Evolutionary conservation across 495 filamentous ascomycete genomes (phyloP).

Genomic region (Melanomma pulvis-pyrius): DNA sequence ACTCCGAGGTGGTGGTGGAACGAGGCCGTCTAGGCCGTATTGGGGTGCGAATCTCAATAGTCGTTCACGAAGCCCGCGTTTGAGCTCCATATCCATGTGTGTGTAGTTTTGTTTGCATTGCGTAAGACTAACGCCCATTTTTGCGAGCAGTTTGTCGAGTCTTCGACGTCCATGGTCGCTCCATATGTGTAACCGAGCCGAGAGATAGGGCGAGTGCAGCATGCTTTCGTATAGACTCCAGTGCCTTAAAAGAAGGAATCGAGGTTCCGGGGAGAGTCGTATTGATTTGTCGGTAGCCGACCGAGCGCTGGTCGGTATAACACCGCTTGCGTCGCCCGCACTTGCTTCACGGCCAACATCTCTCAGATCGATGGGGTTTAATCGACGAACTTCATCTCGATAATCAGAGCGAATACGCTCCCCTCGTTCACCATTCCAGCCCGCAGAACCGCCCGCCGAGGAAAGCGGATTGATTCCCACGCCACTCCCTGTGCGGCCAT

Average conservation of each 20-base stretch:
- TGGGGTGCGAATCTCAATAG: constrained; percentile 85
- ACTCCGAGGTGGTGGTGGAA: constrained; percentile 64
- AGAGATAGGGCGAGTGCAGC: constrained; percentile 96
- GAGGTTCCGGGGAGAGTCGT: constrained; percentile 88
- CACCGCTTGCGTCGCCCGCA: constrained; percentile 62
- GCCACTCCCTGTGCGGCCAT: constrained; percentile 80
- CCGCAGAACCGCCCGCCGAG: constrained; percentile 60
- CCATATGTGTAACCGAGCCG: constrained; percentile 90
- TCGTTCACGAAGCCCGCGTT: constrained; percentile 81
- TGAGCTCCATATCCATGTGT: constrained; percentile 98
- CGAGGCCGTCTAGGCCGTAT: constrained; percentile 90
- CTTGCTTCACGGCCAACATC: constrained; percentile 57
- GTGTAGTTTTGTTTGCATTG: constrained; percentile 96
- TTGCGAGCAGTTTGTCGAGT: constrained; percentile 92
- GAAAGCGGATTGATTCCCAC: constrained; percentile 64
- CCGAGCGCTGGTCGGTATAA: constrained; percentile 84
- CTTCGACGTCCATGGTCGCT: constrained; percentile 84
- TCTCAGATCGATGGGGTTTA: constrained; percentile 78
- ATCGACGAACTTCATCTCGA: constrained; percentile 89
- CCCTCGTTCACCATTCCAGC: constrained; percentile 82
- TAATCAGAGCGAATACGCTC: constrained; percentile 82
- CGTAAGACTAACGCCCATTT: constrained; percentile 93
- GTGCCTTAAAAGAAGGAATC: constrained; percentile 89
- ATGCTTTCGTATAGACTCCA: constrained; percentile 99
- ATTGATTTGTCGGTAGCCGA: constrained; percentile 92